Percentiles rank a stretch among this genome's conserved stretches.
phyloP scores from a whole-genome alignment of 495 filamentous ascomycete species.

The Aspergillus indologenus region DNA sequence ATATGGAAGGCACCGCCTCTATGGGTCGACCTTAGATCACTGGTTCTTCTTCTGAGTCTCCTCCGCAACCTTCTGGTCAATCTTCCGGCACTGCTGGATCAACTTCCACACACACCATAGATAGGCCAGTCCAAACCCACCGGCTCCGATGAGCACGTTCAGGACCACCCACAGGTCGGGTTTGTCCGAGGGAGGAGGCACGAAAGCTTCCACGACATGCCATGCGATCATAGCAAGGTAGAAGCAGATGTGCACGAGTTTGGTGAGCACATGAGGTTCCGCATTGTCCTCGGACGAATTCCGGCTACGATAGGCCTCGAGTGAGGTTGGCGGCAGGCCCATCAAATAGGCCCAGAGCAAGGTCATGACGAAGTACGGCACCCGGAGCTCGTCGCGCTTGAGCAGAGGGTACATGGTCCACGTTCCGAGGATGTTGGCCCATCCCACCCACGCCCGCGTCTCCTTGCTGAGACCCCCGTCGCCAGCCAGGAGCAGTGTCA shows the following conservation, averaged over 20 bases:
- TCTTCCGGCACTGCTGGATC: constrained; percentile 53
- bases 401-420: constrained; percentile 96
- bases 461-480: constrained; percentile 71
- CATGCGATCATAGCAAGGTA: constrained; percentile 74
- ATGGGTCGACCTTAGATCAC: constrained; percentile 17
- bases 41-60: constrained; percentile 41
- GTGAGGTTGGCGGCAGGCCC: constrained; percentile 74
- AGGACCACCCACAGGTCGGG: constrained; percentile 92
- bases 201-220: constrained; percentile 70
- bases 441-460: constrained; percentile 84
- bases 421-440: constrained; percentile 82
- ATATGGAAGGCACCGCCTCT: constrained; percentile 5
- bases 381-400: constrained; percentile 72
- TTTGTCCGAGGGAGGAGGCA: constrained; percentile 65
- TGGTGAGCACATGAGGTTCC: constrained; percentile 50
- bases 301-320: constrained; percentile 57
- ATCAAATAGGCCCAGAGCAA: constrained; percentile 87
- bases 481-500: constrained; percentile 79
- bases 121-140: constrained; percentile 82
- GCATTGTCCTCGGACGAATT: constrained; percentile 38
- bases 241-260: constrained; percentile 66
- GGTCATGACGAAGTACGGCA: constrained; percentile 82
- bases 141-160: constrained; percentile 81
- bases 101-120: constrained; percentile 81
- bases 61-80: constrained; percentile 27